phyloP scores from a whole-genome alignment of 495 filamentous ascomycete genomes.

The Neurospora terricola region DNA sequence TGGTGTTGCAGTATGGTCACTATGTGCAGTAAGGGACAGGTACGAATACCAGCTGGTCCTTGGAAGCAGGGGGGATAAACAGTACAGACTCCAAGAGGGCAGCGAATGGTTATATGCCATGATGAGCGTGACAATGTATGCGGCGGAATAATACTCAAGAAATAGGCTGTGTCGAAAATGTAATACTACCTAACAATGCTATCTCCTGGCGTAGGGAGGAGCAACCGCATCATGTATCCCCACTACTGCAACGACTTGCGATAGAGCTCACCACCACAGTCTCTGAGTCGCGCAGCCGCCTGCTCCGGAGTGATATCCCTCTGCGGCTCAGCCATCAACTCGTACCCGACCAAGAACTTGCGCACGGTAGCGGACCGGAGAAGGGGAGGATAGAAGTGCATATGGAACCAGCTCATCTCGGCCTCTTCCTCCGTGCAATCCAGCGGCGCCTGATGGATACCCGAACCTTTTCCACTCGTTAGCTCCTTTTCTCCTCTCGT shows the following conservation, averaged over 20 bases:
- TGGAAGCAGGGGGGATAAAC: not conserved
- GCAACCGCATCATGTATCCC: not conserved
- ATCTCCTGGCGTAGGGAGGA: too few relatives aligned
- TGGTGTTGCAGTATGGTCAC: conserved; percentile 58
- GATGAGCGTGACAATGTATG: not conserved
- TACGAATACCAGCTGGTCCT: not conserved
- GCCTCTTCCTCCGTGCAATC: conserved; percentile 76
- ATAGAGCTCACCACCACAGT: conserved; percentile 72
- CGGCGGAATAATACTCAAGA: not conserved
- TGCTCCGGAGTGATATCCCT: conserved; percentile 97
- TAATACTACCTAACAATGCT: not conserved
- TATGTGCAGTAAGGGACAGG: conserved; percentile 41
- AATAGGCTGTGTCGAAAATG: not conserved
- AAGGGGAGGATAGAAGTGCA: conserved; percentile 95
- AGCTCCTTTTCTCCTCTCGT: not conserved
- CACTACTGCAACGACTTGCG: conserved; percentile 49
- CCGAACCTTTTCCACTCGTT: conserved; percentile 38
- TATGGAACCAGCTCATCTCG: conserved; percentile 79
- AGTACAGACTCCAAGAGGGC: not conserved
- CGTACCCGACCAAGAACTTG: conserved; percentile 94
- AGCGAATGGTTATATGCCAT: not conserved
- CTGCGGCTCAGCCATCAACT: conserved; percentile 93
- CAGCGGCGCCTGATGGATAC: conserved; percentile 89
- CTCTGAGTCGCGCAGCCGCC: conserved; percentile 67
- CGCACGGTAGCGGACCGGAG: conserved; percentile 85